Evolutionary conservation across 805 yeast species (phyloP).

Genomic region (Yarrowia keelungensis): DNA sequence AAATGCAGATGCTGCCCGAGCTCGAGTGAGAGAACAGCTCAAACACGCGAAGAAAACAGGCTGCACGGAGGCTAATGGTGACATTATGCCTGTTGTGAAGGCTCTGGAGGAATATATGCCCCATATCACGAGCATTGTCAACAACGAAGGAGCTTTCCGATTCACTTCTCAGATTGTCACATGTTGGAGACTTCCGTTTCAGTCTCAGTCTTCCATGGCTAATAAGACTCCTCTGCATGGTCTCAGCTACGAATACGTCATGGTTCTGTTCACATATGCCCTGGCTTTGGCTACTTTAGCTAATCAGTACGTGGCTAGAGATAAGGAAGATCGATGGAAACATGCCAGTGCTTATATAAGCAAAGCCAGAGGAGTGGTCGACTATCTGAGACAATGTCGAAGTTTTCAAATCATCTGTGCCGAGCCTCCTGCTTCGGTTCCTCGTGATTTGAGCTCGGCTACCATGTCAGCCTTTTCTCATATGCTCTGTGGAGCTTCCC

Average conservation of each 20-base stretch:
- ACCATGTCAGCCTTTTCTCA: slow-evolving; percentile 41
- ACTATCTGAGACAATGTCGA: slow-evolving; percentile 42
- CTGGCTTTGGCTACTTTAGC: slow-evolving; percentile 42
- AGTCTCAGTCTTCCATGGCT: slow-evolving; percentile 38
- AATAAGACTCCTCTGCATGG: slow-evolving; percentile 40
- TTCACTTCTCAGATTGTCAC: slow-evolving; percentile 39
- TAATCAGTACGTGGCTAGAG: slow-evolving; percentile 40
- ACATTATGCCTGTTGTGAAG: slow-evolving; percentile 43
- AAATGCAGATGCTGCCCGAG: slow-evolving; percentile 47
- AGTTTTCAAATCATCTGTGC: slow-evolving; percentile 39
- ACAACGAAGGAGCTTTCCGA: slow-evolving; percentile 40
- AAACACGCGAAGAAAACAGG: slow-evolving; percentile 47
- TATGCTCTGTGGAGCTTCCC: slow-evolving; percentile 47
- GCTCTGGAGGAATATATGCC: slow-evolving; percentile 47
- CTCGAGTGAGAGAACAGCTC: slow-evolving; percentile 46
- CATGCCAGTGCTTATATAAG: slow-evolving; percentile 46
- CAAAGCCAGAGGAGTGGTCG: slow-evolving; percentile 44
- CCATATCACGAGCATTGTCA: slow-evolving; percentile 42
- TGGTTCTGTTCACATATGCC: slow-evolving; percentile 44
- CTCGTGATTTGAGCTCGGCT: slow-evolving; percentile 43
- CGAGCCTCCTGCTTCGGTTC: slow-evolving; percentile 42
- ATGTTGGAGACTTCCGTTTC: slow-evolving; percentile 46
- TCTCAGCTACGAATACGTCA: slow-evolving; percentile 44
- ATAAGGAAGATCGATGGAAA: slow-evolving; percentile 42
- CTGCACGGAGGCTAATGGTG: slow-evolving; percentile 40